These are phyloP conservation scores for Pterocarpus santalinus DNA, from an alignment of 306 rosid species.

Conservation along the genomic window DNA sequence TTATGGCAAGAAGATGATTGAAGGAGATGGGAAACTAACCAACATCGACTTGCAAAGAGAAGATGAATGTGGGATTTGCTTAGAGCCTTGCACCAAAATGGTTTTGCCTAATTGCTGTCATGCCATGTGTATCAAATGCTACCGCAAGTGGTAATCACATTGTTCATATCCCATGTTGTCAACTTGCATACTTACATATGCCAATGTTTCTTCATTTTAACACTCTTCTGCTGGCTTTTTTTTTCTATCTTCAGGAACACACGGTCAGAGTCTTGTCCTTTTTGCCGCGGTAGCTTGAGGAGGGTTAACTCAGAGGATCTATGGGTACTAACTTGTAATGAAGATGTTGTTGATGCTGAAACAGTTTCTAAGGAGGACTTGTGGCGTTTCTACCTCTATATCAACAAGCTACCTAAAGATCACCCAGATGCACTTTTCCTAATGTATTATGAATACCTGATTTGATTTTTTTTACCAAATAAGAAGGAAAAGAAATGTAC, in stretches of 20 bases:
- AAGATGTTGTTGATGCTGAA: slow-evolving; percentile 90
- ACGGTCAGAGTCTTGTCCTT: slow-evolving; percentile 90
- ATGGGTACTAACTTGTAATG: slow-evolving; percentile 91
- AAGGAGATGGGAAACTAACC: slow-evolving; percentile 59
- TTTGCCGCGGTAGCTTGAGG: slow-evolving; percentile 93
- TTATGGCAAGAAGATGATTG: slow-evolving; percentile 56
- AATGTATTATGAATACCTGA: slow-evolving; percentile 85
- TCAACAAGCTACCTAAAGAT: slow-evolving; percentile 90
- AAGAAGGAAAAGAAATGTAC: slow-evolving; percentile 62
- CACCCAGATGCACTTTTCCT: slow-evolving; percentile 91
- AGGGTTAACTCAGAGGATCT: slow-evolving; percentile 95
- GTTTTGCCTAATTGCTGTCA: slow-evolving; percentile 97
- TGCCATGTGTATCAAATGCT: slow-evolving; percentile 97
- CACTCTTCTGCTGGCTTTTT: slow-evolving; percentile 32
- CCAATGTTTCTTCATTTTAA: slow-evolving; percentile 16
- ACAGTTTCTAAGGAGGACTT: slow-evolving; percentile 85
- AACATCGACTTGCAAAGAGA: slow-evolving; percentile 81
- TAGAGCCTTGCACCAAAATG: slow-evolving; percentile 95
- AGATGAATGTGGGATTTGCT: slow-evolving; percentile 97
- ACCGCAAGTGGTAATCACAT: slow-evolving; percentile 82
- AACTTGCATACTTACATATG: background rate
- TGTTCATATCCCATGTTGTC: background rate
- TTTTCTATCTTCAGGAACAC: slow-evolving; percentile 65
- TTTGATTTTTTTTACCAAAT: slow-evolving; percentile 55
- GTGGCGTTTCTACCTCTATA: slow-evolving; percentile 82